These are phyloP conservation scores for Termitomyces sp. DNA, from an alignment of 768 basidiomycete species.

Conservation along the genomic window DNA sequence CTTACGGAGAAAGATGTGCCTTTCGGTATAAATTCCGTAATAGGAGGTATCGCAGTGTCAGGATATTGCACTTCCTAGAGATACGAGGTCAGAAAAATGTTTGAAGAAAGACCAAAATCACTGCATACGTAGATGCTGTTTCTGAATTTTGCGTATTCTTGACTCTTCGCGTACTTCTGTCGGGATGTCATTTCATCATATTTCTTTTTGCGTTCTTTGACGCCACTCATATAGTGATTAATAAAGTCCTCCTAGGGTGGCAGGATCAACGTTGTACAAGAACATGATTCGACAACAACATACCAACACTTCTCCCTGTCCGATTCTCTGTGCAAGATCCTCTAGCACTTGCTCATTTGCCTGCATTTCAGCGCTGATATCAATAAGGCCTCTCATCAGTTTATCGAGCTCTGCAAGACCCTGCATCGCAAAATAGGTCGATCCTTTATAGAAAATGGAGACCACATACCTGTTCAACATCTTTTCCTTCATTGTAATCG, in stretches of 20 bases:
- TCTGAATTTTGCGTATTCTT: slow-evolving; percentile 56
- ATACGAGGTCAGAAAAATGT: not conserved
- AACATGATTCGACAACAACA: slow-evolving; percentile 18
- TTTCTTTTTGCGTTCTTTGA: slow-evolving; percentile 33
- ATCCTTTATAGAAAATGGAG: slow-evolving; percentile 1
- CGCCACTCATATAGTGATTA: slow-evolving; percentile 43
- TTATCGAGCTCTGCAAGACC: slow-evolving; percentile 53
- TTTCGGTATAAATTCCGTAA: slow-evolving; percentile 64
- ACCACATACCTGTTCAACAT: slow-evolving; percentile 42
- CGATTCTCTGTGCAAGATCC: slow-evolving; percentile 50
- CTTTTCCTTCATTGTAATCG: slow-evolving; percentile 51
- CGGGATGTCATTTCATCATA: slow-evolving; percentile 62
- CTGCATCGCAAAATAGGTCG: slow-evolving; percentile 24
- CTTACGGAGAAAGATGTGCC: slow-evolving; percentile 33
- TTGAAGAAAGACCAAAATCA: not conserved
- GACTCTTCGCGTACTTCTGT: slow-evolving; percentile 69
- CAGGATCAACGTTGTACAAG: not conserved
- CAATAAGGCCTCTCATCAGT: slow-evolving; percentile 65
- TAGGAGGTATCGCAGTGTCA: slow-evolving; percentile 66
- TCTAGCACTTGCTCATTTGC: slow-evolving; percentile 49
- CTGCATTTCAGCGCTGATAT: slow-evolving; percentile 56
- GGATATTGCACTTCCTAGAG: slow-evolving; percentile 65
- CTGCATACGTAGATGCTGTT: slow-evolving; percentile 55
- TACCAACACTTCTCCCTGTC: slow-evolving; percentile 55
- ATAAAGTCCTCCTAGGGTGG: slow-evolving; percentile 42